Base-by-base conservation (phyloP, 495 filamentous ascomycete genomes). In the Penicillium bovifimosum region DNA sequence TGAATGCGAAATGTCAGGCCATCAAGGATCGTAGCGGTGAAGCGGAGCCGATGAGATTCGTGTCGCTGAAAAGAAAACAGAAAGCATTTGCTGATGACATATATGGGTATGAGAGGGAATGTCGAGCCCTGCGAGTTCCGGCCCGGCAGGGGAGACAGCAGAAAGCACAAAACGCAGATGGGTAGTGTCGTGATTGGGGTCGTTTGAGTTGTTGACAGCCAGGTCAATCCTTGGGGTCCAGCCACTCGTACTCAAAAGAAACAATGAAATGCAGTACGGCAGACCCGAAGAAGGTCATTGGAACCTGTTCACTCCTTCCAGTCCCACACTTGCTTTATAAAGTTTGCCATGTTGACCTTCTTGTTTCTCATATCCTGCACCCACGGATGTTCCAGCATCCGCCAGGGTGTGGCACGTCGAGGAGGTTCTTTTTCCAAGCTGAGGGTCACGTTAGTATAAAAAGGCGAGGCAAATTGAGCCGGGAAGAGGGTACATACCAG, bases 381-480 rank as follows among this genome's bases (percentile, higher is more conserved):
- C 93, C 93, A 98, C 7, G 93, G 93, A 76, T 98, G 95, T 58
- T 97, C 95, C 56, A 96, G 84, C 92, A 98, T 97, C 54, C 91
- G 87, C 93, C 95, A 97, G 32, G 93, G 93, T 43, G 86, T 91
- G 31, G 91, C 95, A 56, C 93, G 81, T 63, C 91, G 84, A 52
- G 73, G 74, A 24, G 85, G 84, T 64, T 98, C 91, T 74, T 98
- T 98, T 70, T 97, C 93, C 47, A 96, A 81, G 72, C 92, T 96
- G 29, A 9, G 24, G 47, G 18, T 32, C 38, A 14, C 26, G 55
- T 52, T 51, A 53, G 39, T 51, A 32, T 41, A 17, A 2, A 18
- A 29, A 46, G 2, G 5, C 45, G 34, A 20, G 46, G 28, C 39
- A 27, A 11, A n/a, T n/a, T 34, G 9, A 14, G 31, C 10, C 14